Percentiles rank a stretch among this genome's conserved stretches.
These are phyloP conservation scores for Diaporthe citriasiana DNA, from an alignment of 2,329 filamentous ascomycete species.

Conservation along the genomic window DNA sequence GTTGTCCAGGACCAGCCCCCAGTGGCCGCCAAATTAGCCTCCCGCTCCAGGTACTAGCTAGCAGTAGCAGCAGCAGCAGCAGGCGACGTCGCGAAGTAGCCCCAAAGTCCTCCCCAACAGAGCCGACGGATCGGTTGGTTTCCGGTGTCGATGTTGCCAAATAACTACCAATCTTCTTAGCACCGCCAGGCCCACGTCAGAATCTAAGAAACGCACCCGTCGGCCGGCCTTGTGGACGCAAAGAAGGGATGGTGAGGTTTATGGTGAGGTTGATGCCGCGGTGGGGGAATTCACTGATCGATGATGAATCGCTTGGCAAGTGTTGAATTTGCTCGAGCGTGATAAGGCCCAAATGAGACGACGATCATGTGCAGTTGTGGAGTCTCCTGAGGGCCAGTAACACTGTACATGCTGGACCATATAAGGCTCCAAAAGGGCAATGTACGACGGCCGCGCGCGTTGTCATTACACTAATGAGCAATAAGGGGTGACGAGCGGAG, in stretches of 20 bases:
- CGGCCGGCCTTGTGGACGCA: conserved; percentile 1
- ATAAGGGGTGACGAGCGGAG: conserved; percentile 21
- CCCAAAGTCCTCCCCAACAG: conserved; percentile 16
- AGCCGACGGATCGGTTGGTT: conserved; percentile 19
- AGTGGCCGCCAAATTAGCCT: conserved; percentile 35
- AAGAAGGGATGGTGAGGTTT: not conserved
- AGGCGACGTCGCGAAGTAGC: conserved; percentile 25
- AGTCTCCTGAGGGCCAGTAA: conserved; percentile 21
- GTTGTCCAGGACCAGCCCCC: conserved; percentile 27
- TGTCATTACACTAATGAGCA: conserved; percentile 30
- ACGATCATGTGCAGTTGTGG: conserved; percentile 30
- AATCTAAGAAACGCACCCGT: not conserved
- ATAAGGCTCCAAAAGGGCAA: conserved; percentile 16
- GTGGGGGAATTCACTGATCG: conserved; percentile 3
- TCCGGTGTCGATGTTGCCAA: conserved; percentile 19
- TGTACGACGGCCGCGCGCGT: conserved; percentile 22
- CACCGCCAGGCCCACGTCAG: conserved; percentile 6
- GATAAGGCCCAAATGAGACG: conserved; percentile 32
- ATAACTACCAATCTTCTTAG: not conserved
- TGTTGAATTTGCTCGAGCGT: conserved; percentile 32
- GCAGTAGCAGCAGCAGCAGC: conserved; percentile 1
- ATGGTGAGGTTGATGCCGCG: not conserved
- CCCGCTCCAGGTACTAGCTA: conserved; percentile 18
- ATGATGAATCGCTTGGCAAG: conserved; percentile 25
- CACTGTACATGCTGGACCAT: conserved; percentile 26